Evolutionary conservation across 164 flowering plant genomes (phyloP).

Genomic region (Buxus sempervirens): DNA sequence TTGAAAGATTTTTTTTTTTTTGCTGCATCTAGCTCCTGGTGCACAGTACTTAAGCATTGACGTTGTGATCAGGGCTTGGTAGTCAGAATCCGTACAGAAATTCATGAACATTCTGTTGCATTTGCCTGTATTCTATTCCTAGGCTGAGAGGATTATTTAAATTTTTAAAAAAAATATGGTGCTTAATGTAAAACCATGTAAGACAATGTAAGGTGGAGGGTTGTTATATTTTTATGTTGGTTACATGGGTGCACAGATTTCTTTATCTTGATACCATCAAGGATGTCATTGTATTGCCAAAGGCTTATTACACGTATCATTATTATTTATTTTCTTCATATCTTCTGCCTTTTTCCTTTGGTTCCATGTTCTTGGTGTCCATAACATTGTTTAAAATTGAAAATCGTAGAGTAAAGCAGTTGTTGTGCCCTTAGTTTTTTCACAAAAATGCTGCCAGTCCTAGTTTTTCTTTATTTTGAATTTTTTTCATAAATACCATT

Average conservation of each 20-base stretch:
- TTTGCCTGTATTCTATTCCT: neutral
- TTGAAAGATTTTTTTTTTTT: neutral
- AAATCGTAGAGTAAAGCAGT: slow-evolving; percentile 10
- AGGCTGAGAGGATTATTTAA: neutral
- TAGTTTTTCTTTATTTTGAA: slow-evolving; percentile 14
- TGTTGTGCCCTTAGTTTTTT: slow-evolving; percentile 14
- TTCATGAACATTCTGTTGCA: neutral
- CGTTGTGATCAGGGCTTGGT: neutral
- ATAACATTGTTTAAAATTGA: slow-evolving; percentile 4
- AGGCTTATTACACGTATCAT: neutral
- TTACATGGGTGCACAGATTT: neutral
- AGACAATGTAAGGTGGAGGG: neutral
- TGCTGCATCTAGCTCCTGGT: neutral
- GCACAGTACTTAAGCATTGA: neutral
- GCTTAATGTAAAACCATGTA: neutral
- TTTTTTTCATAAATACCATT: slow-evolving; percentile 20
- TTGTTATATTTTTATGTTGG: neutral
- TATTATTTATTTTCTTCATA: neutral
- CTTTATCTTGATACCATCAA: neutral
- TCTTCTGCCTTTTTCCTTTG: neutral
- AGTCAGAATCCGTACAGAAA: neutral
- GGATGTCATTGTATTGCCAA: slow-evolving; percentile 3
- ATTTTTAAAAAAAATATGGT: neutral
- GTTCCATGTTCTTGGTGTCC: neutral
- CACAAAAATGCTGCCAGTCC: slow-evolving; percentile 6